Base-by-base conservation (phyloP, 441 rosid species). In the Populus trichocarpa region DNA sequence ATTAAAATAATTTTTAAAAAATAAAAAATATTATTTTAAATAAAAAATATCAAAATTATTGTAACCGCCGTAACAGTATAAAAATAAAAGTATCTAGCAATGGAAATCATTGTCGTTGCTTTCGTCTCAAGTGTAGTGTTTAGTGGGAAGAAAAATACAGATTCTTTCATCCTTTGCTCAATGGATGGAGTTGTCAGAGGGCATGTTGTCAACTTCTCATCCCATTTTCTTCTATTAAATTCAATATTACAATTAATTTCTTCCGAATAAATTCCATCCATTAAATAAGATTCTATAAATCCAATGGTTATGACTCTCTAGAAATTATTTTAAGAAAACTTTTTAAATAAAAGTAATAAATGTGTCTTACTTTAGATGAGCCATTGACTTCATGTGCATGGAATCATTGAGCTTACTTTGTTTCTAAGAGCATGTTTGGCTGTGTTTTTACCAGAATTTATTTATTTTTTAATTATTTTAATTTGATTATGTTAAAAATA, bases 351-450 rank as follows among this genome's bases (percentile, higher is more conserved):
- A 50, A 50, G n/a, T 50, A 16, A 50, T 14, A 50, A 50, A 50
- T 50, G 8, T 5, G 59, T 5, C 57, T 1, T 1, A 14, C 22
- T 53, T 18, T 18, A 5, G 0, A 53, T 1, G 7, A 16, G 57
- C 57, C 57, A 5, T 14, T 46, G 57, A 46, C 57, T 53, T 16
- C 0, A 6, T 53, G 61, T 5, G 61, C 18, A 18, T 18, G 9
- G 61, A 53, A 53, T 50, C 59, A 50, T 14, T 5, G 59, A 50
- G 59, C n/a, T 50, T 16, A 14, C 59, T 5, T 50, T 50, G 7
- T 4, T 5, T 50, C 0, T 0, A 14, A 0, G 46, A 40, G 0
- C 2, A 0, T 38, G 0, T 38, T 38, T 2, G 13, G 13, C 0
- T 10, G 46, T 40, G 3, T 40, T 40, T 40, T 40, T 40, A 40